Percentiles rank a stretch among this genome's conserved stretches.
Conservation (phyloP, 2,329 filamentous ascomycete genomes). For the Phialemonium atrogriseum region DNA sequence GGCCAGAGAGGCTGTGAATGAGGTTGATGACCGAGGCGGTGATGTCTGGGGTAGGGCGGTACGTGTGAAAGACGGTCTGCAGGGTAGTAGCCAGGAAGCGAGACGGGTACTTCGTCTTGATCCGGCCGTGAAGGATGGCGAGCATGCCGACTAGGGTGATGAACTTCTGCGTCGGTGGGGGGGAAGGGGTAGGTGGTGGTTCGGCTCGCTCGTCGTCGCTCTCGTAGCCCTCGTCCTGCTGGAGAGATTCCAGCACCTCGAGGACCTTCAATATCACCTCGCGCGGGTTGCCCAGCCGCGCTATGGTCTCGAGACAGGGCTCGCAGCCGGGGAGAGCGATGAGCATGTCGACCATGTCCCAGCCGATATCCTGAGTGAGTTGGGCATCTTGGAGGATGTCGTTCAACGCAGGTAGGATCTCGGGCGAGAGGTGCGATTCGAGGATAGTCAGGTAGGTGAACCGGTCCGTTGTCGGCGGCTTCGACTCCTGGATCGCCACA, state of each 20-base stretch:
- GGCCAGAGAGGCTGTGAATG: slow-evolving; percentile 59
- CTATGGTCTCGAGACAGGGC: slow-evolving; percentile 64
- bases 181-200: slow-evolving; percentile 7
- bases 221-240: slow-evolving; percentile 35
- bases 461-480: slow-evolving; percentile 50
- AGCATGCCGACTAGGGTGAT: slow-evolving; percentile 64
- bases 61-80: slow-evolving; percentile 60
- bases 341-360: slow-evolving; percentile 73
- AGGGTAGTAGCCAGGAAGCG: slow-evolving; percentile 72
- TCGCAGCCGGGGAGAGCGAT: slow-evolving; percentile 61
- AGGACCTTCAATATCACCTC: slow-evolving; percentile 77
- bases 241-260: slow-evolving; percentile 57
- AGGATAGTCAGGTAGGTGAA: slow-evolving; percentile 74
- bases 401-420: slow-evolving; percentile 59
- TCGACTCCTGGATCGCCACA: slow-evolving; percentile 37
- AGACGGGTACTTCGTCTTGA: slow-evolving; percentile 71
- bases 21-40: slow-evolving; percentile 64
- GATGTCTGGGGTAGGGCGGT: slow-evolving; percentile 56
- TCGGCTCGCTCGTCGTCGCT: slow-evolving; percentile 25
- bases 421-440: slow-evolving; percentile 61
- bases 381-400: slow-evolving; percentile 51
- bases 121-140: slow-evolving; percentile 61
- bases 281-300: slow-evolving; percentile 68
- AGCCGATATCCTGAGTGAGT: slow-evolving; percentile 70
- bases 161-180: slow-evolving; percentile 39